phyloP scores from a whole-genome alignment of 2,329 filamentous ascomycete species.

The Penicillium sp. region DNA sequence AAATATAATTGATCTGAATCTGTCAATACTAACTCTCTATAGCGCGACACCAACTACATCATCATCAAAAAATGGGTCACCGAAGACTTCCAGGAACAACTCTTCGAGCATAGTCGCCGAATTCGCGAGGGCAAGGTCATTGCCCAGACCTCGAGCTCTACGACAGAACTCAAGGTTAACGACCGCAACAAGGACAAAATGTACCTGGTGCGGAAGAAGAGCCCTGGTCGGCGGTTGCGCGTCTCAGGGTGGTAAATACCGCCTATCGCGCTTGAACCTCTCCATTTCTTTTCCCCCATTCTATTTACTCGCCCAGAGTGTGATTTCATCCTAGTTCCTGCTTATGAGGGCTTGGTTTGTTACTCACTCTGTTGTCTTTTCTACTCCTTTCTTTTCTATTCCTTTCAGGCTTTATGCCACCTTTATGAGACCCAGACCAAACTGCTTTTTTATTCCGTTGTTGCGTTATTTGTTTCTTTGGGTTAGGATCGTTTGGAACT shows the following conservation, averaged over 20 bases:
- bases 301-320: neutral
- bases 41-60: constrained; percentile 68
- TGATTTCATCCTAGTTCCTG: constrained; percentile 5
- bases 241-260: constrained; percentile 32
- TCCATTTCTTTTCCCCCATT: too few relatives aligned
- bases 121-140: constrained; percentile 60
- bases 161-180: constrained; percentile 47
- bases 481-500: constrained; percentile 15
- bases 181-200: constrained; percentile 49
- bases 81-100: constrained; percentile 70
- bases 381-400: constrained; percentile 6
- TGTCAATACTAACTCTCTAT: constrained; percentile 22
- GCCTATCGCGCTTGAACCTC: too few relatives aligned
- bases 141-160: constrained; percentile 38
- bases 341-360: constrained; percentile 1
- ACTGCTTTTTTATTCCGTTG: constrained; percentile 7
- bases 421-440: constrained; percentile 9
- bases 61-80: constrained; percentile 75
- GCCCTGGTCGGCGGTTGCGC: constrained; percentile 36
- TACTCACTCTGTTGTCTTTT: too few relatives aligned
- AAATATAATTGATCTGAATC: neutral
- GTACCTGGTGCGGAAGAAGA: constrained; percentile 53
- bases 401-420: constrained; percentile 7
- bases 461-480: constrained; percentile 8
- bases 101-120: constrained; percentile 72